These are phyloP conservation scores for Arabidopsis thaliana DNA, from an alignment of 345 rosid species.

Conservation along the genomic window TAIR10.1 NC_003074.8:5768501-5769000, in stretches of 20 bases:
- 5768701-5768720: slow-evolving; percentile 67
- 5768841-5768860: slow-evolving; percentile 64
- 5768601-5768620: slow-evolving; percentile 54
- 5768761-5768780: slow-evolving; percentile 64
- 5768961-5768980: slow-evolving; percentile 59
- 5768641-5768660: slow-evolving; percentile 63
- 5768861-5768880: slow-evolving; percentile 81
- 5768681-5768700: slow-evolving; percentile 63
- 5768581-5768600: slow-evolving; percentile 71
- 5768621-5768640: slow-evolving; percentile 65
- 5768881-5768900: slow-evolving; percentile 76
- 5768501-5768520: slow-evolving; percentile 63
- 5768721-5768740: slow-evolving; percentile 59
- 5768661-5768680: slow-evolving; percentile 68
- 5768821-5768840: slow-evolving; percentile 81
- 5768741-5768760: slow-evolving; percentile 60
- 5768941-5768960: slow-evolving; percentile 53
- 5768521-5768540: slow-evolving; percentile 64
- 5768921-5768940: slow-evolving; percentile 58
- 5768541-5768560: slow-evolving; percentile 59
- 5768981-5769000: slow-evolving; percentile 85
- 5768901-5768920: slow-evolving; percentile 67
- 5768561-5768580: slow-evolving; percentile 62
- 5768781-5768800: slow-evolving; percentile 74
- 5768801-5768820: slow-evolving; percentile 82